A percentile compares a stretch with the other conserved stretches of the same genome.
Evolutionary conservation across 139 green algal species (phyloP).

Genomic region (Coelastrella sp.): DNA sequence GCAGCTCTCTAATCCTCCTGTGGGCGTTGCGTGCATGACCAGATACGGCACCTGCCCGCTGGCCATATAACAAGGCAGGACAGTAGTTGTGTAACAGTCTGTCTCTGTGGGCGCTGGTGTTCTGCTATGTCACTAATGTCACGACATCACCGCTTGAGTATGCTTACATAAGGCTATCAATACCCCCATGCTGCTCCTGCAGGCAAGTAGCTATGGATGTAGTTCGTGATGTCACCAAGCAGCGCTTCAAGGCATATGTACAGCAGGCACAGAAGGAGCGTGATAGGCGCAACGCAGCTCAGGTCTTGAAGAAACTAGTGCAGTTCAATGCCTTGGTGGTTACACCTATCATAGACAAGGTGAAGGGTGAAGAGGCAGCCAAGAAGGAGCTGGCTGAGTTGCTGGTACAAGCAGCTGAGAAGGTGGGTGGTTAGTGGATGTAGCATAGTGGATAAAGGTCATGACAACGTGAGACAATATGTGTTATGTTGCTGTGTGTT

Average conservation of each 20-base stretch:
- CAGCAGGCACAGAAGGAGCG: slow-evolving; percentile 62
- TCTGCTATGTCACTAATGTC: no score
- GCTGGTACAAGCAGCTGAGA: slow-evolving; percentile 62
- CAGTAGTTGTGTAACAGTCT: no score
- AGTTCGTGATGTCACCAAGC: slow-evolving; percentile 52
- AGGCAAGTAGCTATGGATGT: slow-evolving; percentile 51
- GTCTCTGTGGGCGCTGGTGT: no score
- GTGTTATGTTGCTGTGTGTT: background rate
- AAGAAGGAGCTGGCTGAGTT: slow-evolving; percentile 79
- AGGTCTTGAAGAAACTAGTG: slow-evolving; percentile 95
- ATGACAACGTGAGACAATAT: no score
- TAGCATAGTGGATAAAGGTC: background rate
- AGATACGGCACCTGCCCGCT: no score
- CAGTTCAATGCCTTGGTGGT: slow-evolving; percentile 94
- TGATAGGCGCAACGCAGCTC: slow-evolving; percentile 74
- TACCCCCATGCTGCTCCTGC: background rate
- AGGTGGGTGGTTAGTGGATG: slow-evolving; percentile 31
- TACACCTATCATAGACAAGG: slow-evolving; percentile 85
- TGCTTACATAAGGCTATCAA: background rate
- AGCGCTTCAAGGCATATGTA: slow-evolving; percentile 65
- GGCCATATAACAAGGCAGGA: no score
- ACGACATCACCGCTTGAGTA: no score
- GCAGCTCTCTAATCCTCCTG: no score
- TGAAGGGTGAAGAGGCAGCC: slow-evolving; percentile 70
- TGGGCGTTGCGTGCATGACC: no score